Conservation (phyloP, 768 basidiomycete genomes). For the Rhizopogon vinicolor region DNA sequence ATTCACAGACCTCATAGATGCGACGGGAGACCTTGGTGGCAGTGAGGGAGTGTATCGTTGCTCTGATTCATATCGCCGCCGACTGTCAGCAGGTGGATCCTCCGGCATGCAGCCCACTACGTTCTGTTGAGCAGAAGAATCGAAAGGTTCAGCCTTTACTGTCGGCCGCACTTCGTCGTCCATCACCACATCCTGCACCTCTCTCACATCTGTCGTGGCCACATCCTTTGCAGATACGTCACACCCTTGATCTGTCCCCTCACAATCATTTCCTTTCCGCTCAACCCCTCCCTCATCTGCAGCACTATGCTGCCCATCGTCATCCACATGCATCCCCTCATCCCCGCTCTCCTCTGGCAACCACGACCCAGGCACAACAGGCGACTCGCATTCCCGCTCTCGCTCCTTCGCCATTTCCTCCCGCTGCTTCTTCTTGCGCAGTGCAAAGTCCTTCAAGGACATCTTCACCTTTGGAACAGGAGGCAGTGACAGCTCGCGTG, state of each 20-base stretch:
- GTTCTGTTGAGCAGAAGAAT: background rate
- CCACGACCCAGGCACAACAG: constrained; percentile 2
- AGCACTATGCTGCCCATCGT: constrained; percentile 10
- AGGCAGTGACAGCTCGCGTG: constrained; percentile 22
- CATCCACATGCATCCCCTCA: constrained; percentile 7
- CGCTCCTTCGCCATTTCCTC: constrained; percentile 31
- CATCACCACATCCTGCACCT: constrained; percentile 10
- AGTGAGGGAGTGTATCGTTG: background rate
- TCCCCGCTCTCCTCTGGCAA: background rate
- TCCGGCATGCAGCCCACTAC: background rate
- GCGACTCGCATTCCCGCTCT: background rate
- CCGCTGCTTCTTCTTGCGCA: constrained; percentile 49
- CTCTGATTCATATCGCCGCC: background rate
- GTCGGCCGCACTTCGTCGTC: constrained; percentile 2
- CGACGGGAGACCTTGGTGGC: background rate
- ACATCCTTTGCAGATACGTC: background rate
- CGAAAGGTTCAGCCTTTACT: background rate
- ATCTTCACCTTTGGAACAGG: constrained; percentile 48
- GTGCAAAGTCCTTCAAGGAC: constrained; percentile 54
- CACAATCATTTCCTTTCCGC: background rate
- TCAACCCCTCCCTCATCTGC: constrained; percentile 1
- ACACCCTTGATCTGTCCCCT: background rate
- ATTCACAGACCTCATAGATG: background rate
- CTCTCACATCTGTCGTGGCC: background rate
- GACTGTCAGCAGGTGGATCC: background rate